Base-by-base conservation (phyloP, 768 basidiomycete genomes). In the Pulveroboletus sp. region DNA sequence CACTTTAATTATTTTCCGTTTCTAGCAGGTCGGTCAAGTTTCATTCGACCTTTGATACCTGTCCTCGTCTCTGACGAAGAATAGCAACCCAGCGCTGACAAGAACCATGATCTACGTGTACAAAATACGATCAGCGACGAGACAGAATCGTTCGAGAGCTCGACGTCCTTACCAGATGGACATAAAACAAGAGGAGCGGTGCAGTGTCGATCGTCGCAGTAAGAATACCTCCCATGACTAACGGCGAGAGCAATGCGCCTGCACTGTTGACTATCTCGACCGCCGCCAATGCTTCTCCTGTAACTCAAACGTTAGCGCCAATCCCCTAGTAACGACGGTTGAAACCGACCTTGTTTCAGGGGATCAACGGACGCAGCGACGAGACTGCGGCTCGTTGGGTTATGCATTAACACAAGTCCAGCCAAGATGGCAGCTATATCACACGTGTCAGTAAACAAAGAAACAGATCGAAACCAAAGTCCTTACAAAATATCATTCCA, bases 161-260 rank as follows among this genome's bases (percentile, higher is more conserved):
- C 4, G 6, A n/a, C 4, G 10, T 17, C 8, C 58, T 21, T 23
- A 65, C 65, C 53, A 52, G n/a, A n/a, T 63, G 60, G 6, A 65
- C 40, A 31, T 65, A 50, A 48, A 65, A 65, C 24, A 60, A 9
- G 40, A 65, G 37, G 20, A 65, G 10, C 25, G 64, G 64, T 7
- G 14, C 13, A 1, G 46, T 54, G 19, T 33, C 38, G 21, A 65
- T 62, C 9, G 65, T 60, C 31, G 52, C 47, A 11, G 61, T 58
- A 21, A 67, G 38, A 29, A 67, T 55, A 34, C 63, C 40, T 6
- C 66, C 66, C 63, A 69, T 65, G 37, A 69, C 45, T 43, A 69
- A 21, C 3, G 65, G 63, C 5, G 67, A 67, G 20, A 67, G 49
- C 3, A 56, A 14, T 4, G 8, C 14, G 24, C 59, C 67, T 3